Evolutionary conservation across 768 basidiomycete species (phyloP), one percentile per base, ranked within the genome.

Genomic region (Panaeolus cyanescens): DNA sequence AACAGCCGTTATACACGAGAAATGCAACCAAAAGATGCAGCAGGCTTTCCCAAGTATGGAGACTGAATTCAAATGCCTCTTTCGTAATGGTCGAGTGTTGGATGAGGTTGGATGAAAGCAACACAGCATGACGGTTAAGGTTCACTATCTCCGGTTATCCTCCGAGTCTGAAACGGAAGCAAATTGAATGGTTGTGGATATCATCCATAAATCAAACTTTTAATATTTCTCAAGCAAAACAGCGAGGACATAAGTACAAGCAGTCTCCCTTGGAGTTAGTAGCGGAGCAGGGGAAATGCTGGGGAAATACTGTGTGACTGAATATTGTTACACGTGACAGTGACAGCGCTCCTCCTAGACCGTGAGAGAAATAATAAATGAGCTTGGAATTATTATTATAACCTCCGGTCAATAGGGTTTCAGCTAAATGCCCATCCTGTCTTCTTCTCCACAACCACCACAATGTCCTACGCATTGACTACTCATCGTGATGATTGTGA

Each of bases 381-480:
- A 42, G 19, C 22, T 50, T 50, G 25, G 25, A 50, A 25, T 50
- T 50, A 50, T 50, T 50, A 50, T 50, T 34, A 34, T 34, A 28
- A 50, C 45, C 45, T 28, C 45, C 45, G 45, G 45, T 28, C 45
- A 50, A 25, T 28, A 50, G 45, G 45, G 45, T 50, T 50, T 50
- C 45, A 50, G 45, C 45, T 50, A 50, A 9, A 50, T 50, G 45
- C 45, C 45, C 45, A 50, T 50, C 10, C 45, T 28, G 45, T 28
- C 45, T 50, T 50, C 45, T 50, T 50, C 45, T 50, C 45, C 45
- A 50, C 45, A 50, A 50, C 45, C 45, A 50, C 45, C 45, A 50
- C 45, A 25, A 50, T 50, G 45, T 50, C 45, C 45, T 50, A 22
- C 45, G 39, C 39, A 17, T 50, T 50, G 45, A 50, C 45, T n/a